Conservation (phyloP, 2,329 filamentous ascomycete species). For the Xylariaceae sp. region DNA sequence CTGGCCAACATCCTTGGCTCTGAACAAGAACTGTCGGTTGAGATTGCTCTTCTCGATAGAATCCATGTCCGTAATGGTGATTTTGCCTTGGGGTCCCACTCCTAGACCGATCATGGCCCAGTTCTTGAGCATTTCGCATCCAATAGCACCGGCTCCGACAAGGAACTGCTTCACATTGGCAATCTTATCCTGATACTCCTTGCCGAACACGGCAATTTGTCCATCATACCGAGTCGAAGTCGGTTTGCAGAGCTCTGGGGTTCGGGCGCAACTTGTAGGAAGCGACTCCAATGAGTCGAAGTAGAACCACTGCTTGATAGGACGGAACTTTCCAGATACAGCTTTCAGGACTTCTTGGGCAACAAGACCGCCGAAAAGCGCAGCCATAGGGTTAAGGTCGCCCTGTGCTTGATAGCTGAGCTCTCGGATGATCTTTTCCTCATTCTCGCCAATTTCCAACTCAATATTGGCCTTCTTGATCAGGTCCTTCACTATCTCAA, state of each 20-base stretch:
- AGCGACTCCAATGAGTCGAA: conserved; percentile 97
- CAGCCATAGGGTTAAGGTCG: conserved; percentile 86
- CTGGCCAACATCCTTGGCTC: conserved; percentile 85
- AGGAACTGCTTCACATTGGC: conserved; percentile 87
- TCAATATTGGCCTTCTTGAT: conserved; percentile 70
- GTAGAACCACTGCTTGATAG: conserved; percentile 94
- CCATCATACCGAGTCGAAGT: conserved; percentile 85
- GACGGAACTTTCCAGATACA: conserved; percentile 94
- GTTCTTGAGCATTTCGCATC: conserved; percentile 98
- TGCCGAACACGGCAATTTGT: conserved; percentile 93
- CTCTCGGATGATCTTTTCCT: conserved; percentile 89
- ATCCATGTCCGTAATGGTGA: conserved; percentile 95
- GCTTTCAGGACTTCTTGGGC: conserved; percentile 96
- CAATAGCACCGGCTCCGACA: conserved; percentile 93
- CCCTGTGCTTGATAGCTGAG: conserved; percentile 90
- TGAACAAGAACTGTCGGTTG: conserved; percentile 95
- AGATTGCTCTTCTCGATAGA: conserved; percentile 98
- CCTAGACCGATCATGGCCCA: conserved; percentile 98
- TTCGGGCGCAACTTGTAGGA: conserved; percentile 66
- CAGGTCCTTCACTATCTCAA: conserved; percentile 70
- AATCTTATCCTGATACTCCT: conserved; percentile 89
- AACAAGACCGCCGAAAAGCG: conserved; percentile 88
- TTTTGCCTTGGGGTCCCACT: conserved; percentile 80
- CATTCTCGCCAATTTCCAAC: conserved; percentile 84
- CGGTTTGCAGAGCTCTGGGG: conserved; percentile 83